A percentile compares a stretch with the other conserved stretches of the same genome.
Evolutionary conservation across 139 green algal species (phyloP).

Genomic region (Axilococcus clingmanii): DNA sequence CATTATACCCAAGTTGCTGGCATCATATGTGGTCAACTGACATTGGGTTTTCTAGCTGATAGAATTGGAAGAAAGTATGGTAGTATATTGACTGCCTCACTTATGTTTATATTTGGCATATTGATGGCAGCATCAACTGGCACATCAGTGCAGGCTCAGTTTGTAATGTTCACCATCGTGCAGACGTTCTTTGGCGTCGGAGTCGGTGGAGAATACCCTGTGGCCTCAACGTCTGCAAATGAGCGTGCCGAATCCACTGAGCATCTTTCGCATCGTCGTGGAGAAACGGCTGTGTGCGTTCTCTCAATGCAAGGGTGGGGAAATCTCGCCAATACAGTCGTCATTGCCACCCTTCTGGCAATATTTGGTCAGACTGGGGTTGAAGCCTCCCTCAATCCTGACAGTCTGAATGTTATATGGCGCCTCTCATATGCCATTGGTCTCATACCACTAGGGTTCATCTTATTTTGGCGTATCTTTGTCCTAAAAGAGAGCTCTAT

Average conservation of each 20-base stretch:
- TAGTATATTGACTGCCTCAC: constrained; percentile 32
- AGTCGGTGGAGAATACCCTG: constrained; percentile 63
- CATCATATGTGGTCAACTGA: constrained; percentile 42
- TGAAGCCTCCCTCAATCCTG: neutral
- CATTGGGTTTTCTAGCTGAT: constrained; percentile 40
- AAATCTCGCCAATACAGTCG: constrained; percentile 19
- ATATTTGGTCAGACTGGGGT: constrained; percentile 1
- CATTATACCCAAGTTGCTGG: constrained; percentile 29
- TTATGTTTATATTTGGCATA: constrained; percentile 58
- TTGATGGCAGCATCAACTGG: constrained; percentile 31
- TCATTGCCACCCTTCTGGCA: constrained; percentile 12
- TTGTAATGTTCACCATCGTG: constrained; percentile 38
- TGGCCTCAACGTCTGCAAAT: constrained; percentile 58
- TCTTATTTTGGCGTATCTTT: constrained; percentile 22
- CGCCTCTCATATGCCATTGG: constrained; percentile 33
- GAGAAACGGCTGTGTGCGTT: constrained; percentile 23
- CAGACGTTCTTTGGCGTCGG: constrained; percentile 38
- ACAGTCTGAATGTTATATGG: constrained; percentile 8
- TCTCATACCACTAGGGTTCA: too few relatives aligned
- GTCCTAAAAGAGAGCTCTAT: constrained; percentile 32
- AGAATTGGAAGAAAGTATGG: constrained; percentile 54
- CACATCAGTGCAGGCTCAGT: constrained; percentile 15
- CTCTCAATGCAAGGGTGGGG: constrained; percentile 20
- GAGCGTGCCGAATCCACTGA: constrained; percentile 53
- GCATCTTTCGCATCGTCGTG: constrained; percentile 28